Conservation (phyloP, 345 rosid species). For the rapeseed (Brassica napus) region DNA sequence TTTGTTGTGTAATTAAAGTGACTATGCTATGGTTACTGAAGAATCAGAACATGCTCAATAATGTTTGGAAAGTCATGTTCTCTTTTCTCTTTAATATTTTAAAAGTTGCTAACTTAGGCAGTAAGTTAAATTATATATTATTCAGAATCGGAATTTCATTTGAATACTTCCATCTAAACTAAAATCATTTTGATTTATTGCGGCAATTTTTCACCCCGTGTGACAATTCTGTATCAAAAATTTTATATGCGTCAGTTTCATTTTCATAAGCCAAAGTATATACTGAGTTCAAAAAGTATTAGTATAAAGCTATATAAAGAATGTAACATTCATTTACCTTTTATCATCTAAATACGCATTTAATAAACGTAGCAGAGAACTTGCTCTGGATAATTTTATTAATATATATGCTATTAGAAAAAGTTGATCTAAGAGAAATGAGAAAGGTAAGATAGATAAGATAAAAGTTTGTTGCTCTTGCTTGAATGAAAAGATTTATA, state of each 20-base stretch:
- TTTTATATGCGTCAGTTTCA: background rate
- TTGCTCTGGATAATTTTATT: background rate
- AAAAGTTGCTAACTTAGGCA: slow-evolving; percentile 30
- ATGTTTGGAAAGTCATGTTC: slow-evolving; percentile 31
- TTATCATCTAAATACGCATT: background rate
- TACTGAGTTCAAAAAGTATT: background rate
- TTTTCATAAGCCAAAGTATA: slow-evolving; percentile 5
- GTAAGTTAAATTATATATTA: slow-evolving; percentile 19
- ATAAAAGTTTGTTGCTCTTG: slow-evolving; percentile 2
- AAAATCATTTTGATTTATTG: background rate
- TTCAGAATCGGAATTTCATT: slow-evolving; percentile 10
- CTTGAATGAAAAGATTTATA: slow-evolving; percentile 11
- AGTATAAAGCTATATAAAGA: background rate
- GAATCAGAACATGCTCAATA: slow-evolving; percentile 39
- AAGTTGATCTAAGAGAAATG: slow-evolving; percentile 11
- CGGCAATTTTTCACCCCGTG: background rate
- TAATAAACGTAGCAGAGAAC: background rate
- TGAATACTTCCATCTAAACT: background rate
- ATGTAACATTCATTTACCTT: background rate
- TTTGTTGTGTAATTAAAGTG: slow-evolving; percentile 23
- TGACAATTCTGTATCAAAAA: background rate
- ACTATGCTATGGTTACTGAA: slow-evolving; percentile 37
- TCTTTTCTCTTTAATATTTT: slow-evolving; percentile 23
- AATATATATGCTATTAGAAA: background rate
- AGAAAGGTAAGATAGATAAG: slow-evolving; percentile 14